Conservation (phyloP, 2,329 filamentous ascomycete species). For the Hymenotorrendiella dingleyae region DNA sequence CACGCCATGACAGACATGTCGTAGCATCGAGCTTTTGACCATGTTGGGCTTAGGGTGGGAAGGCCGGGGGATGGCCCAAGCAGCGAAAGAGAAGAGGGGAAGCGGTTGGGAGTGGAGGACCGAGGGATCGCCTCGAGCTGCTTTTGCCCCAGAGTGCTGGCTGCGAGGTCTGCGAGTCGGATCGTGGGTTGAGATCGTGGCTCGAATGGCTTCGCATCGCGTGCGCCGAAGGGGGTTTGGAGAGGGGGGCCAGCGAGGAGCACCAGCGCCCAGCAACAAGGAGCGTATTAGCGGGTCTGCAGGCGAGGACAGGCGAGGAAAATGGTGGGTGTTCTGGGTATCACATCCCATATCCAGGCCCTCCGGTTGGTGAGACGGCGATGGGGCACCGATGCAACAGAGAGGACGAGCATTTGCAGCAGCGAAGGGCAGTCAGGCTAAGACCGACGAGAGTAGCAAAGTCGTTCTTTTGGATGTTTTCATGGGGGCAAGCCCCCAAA, state of each 20-base stretch:
- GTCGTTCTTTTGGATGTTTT: too few relatives aligned
- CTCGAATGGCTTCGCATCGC: slow-evolving; percentile 27
- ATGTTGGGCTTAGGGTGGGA: slow-evolving; percentile 3
- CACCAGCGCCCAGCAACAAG: too few relatives aligned
- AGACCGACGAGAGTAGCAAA: too few relatives aligned
- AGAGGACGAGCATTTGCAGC: not conserved
- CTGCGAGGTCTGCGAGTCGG: slow-evolving; percentile 7
- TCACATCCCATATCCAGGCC: too few relatives aligned
- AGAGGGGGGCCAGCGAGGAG: too few relatives aligned
- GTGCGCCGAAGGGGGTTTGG: slow-evolving; percentile 12
- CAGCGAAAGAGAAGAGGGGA: slow-evolving; percentile 5
- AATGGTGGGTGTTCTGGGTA: too few relatives aligned
- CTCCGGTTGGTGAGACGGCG: too few relatives aligned
- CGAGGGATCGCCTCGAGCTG: not conserved
- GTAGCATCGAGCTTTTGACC: slow-evolving; percentile 14
- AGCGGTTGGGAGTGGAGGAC: not conserved
- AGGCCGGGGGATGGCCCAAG: not conserved
- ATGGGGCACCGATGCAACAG: too few relatives aligned
- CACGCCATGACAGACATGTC: slow-evolving; percentile 5
- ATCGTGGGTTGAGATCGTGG: slow-evolving; percentile 23
- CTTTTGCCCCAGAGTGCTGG: not conserved
- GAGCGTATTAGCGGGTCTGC: too few relatives aligned
- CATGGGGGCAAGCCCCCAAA: too few relatives aligned
- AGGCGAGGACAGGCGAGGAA: too few relatives aligned
- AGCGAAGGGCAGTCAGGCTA: slow-evolving; percentile 16